phyloP scores from a whole-genome alignment of 108 stramenopile genomes.

The Cyclotella atomus region DNA sequence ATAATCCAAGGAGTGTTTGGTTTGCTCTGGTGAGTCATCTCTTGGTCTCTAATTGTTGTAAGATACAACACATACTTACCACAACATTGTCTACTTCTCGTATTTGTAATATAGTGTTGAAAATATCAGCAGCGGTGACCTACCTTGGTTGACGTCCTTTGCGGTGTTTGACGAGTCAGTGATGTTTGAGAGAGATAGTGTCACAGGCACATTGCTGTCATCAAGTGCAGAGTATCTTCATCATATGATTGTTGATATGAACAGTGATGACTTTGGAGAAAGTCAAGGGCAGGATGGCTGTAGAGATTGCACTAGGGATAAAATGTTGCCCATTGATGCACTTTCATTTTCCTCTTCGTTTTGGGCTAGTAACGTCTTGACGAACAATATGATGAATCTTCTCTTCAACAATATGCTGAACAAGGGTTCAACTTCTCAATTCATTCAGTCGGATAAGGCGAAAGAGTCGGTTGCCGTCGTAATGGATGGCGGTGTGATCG shows the following conservation, averaged over 20 bases:
- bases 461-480: not conserved
- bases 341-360: conserved; percentile 16
- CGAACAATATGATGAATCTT: not conserved
- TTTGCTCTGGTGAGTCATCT: conserved; percentile 10
- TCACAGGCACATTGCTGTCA: conserved; percentile 1
- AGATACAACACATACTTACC: no score
- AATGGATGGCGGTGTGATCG: conserved; percentile 29
- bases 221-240: conserved; percentile 2
- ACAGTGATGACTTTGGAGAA: not conserved
- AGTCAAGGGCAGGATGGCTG: not conserved
- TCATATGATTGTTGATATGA: conserved; percentile 6
- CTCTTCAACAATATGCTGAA: conserved; percentile 10
- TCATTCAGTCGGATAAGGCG: not conserved
- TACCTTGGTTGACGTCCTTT: conserved; percentile 23
- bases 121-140: not conserved
- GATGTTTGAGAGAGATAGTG: not conserved
- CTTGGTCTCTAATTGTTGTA: not conserved
- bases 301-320: not conserved
- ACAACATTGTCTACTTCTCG: not conserved
- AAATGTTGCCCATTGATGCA: not conserved
- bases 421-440: not conserved
- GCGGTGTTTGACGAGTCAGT: not conserved
- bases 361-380: conserved; percentile 6
- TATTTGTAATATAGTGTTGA: not conserved
- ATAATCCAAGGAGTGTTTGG: not conserved